Conservation (phyloP, 192 early-diverging fungal species). For the Linnemannia elongata region DNA sequence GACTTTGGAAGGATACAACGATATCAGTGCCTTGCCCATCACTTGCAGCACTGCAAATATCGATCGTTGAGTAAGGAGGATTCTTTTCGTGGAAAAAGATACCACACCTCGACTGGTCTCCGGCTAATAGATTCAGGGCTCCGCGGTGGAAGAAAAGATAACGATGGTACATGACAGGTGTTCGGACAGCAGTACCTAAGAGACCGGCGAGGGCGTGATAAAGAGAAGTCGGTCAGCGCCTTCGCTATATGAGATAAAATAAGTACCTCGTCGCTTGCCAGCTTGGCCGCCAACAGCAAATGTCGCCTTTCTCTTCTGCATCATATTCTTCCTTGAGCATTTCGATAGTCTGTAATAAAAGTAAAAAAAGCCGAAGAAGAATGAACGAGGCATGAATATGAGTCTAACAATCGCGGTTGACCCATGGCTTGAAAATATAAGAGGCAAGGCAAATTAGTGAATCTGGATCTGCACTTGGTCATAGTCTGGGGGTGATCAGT, state of each 20-base stretch:
- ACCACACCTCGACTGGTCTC: not conserved
- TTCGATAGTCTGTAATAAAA: not conserved
- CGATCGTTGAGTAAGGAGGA: not conserved
- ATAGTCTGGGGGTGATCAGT: too few relatives aligned
- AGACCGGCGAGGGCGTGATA: not conserved
- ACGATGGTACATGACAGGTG: conserved; percentile 1
- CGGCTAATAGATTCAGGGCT: not conserved
- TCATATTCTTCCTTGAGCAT: not conserved
- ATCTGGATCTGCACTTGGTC: not conserved
- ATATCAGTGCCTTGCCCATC: not conserved
- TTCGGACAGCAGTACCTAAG: not conserved
- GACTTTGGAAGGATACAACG: not conserved
- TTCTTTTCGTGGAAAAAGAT: not conserved
- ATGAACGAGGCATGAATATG: not conserved
- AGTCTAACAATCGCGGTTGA: not conserved
- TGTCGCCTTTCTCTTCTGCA: not conserved
- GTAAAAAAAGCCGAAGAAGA: not conserved
- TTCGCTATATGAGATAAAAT: not conserved
- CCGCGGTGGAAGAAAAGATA: not conserved
- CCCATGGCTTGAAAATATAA: not conserved
- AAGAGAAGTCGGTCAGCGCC: not conserved
- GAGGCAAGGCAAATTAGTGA: not conserved
- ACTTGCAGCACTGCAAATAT: not conserved
- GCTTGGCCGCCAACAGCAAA: not conserved
- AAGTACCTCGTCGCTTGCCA: not conserved